These are phyloP conservation scores for Penicillium sp. DNA, from an alignment of 2,329 filamentous ascomycete species.

Conservation along the genomic window DNA sequence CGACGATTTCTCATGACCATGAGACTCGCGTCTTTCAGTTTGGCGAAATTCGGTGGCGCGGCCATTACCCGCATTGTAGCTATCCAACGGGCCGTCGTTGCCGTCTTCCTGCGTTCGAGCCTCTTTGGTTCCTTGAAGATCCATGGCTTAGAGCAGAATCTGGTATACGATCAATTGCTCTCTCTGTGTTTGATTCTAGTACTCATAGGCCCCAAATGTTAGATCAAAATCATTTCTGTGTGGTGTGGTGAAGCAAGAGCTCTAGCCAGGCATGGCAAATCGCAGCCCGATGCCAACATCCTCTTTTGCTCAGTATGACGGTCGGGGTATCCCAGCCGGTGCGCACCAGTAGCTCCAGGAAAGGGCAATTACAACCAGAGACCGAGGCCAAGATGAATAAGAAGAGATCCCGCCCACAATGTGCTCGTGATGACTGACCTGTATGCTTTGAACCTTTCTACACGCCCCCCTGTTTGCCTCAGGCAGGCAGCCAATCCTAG, in stretches of 20 bases:
- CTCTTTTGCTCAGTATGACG: neutral
- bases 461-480: conserved; percentile 20
- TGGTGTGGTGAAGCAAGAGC: neutral
- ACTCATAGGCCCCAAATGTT: conserved; percentile 6
- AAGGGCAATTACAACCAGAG: neutral
- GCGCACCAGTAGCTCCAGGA: neutral
- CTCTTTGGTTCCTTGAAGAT: conserved; percentile 39
- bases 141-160: conserved; percentile 23
- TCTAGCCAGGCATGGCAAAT: neutral
- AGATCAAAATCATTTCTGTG: conserved; percentile 9
- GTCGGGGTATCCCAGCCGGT: neutral
- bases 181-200: neutral
- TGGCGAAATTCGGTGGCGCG: conserved; percentile 34
- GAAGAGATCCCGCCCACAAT: neutral
- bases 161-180: neutral
- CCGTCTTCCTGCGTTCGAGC: conserved; percentile 35
- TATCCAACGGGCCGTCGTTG: conserved; percentile 31
- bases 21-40: conserved; percentile 31
- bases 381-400: neutral
- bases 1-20: conserved; percentile 18
- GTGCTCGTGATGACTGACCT: conserved; percentile 6
- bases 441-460: conserved; percentile 1
- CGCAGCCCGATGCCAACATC: conserved; percentile 1
- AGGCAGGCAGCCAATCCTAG: conserved; percentile 25
- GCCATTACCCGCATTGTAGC: conserved; percentile 25